A percentile compares a stretch with the other conserved stretches of the same genome.
Evolutionary conservation across 768 basidiomycete species (phyloP).

Genomic region (Tulasnella calospora): DNA sequence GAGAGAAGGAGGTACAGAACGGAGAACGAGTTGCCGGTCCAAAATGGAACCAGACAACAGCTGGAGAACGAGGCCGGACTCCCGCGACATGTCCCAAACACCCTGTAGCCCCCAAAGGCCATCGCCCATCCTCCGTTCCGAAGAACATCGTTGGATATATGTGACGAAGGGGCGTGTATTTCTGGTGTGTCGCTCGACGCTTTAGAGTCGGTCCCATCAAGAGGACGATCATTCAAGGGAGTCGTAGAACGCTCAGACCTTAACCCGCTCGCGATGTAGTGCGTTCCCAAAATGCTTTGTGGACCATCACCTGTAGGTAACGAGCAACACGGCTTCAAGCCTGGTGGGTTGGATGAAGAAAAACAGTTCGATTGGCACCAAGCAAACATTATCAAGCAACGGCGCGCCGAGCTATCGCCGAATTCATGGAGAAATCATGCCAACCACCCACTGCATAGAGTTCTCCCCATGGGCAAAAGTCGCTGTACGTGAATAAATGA

Average conservation of each 20-base stretch:
- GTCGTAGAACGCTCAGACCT: conserved; percentile 13
- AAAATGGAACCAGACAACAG: not conserved
- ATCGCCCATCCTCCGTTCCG: not conserved
- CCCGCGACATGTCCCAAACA: conserved; percentile 22
- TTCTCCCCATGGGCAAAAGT: not conserved
- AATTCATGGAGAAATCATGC: not conserved
- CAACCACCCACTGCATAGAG: not conserved
- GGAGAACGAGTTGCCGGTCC: not conserved
- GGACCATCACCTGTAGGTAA: not conserved
- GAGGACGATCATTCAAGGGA: conserved; percentile 14
- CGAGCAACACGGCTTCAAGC: conserved; percentile 3
- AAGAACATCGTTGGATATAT: not conserved
- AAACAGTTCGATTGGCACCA: not conserved
- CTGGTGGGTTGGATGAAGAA: conserved; percentile 2
- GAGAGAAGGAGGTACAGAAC: not conserved
- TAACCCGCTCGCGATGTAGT: conserved; percentile 5
- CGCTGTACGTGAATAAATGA: not conserved
- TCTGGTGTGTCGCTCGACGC: conserved; percentile 22
- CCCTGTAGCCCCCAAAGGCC: not conserved
- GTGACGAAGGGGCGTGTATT: conserved; percentile 5
- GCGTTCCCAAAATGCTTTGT: not conserved
- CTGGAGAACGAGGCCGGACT: conserved; percentile 4
- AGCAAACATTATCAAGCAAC: not conserved
- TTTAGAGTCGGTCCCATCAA: conserved; percentile 17
- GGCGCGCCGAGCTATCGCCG: not conserved